Percentiles rank a stretch among this genome's conserved stretches.
Evolutionary conservation across 495 filamentous ascomycete species (phyloP).

Genomic region (Trichoderma orchidacearum): DNA sequence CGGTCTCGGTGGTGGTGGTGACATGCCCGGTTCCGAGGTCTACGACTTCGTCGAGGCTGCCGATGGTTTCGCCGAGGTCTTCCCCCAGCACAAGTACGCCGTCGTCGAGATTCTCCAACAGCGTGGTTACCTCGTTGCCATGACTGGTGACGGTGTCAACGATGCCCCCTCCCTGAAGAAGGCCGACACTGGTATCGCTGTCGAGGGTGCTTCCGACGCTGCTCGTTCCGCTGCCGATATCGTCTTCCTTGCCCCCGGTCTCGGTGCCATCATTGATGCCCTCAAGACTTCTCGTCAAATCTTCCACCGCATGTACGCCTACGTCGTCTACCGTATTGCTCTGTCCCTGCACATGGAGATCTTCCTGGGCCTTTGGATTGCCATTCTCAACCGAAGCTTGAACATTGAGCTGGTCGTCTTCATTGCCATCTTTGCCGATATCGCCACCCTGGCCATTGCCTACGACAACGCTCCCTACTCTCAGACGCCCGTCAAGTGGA

Average conservation of each 20-base stretch:
- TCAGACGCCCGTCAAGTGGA: conserved; percentile 84
- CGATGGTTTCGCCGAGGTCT: conserved; percentile 91
- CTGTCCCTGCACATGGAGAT: conserved; percentile 81
- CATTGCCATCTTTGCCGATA: conserved; percentile 89
- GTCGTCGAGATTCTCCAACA: conserved; percentile 95
- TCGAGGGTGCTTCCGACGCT: conserved; percentile 86
- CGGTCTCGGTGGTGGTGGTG: conserved; percentile 68
- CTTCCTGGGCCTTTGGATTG: conserved; percentile 85
- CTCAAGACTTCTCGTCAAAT: conserved; percentile 91
- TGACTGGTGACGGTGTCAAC: conserved; percentile 98
- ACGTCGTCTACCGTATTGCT: conserved; percentile 92
- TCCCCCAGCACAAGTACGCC: conserved; percentile 96
- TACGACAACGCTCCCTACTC: conserved; percentile 89
- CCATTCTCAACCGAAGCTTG: conserved; percentile 66
- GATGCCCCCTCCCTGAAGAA: conserved; percentile 94
- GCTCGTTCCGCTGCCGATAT: conserved; percentile 89
- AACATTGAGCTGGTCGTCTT: conserved; percentile 82
- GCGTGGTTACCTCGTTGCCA: conserved; percentile 90
- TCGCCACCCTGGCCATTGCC: conserved; percentile 83
- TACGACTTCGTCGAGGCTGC: conserved; percentile 92
- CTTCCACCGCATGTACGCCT: conserved; percentile 95
- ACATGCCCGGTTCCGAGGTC: conserved; percentile 83
- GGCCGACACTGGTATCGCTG: conserved; percentile 87
- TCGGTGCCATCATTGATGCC: conserved; percentile 85
- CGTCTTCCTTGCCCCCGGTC: conserved; percentile 81